A percentile compares a stretch with the other conserved stretches of the same genome.
phyloP scores from a whole-genome alignment of 768 basidiomycete species.

The Leccinellum luteum region DNA sequence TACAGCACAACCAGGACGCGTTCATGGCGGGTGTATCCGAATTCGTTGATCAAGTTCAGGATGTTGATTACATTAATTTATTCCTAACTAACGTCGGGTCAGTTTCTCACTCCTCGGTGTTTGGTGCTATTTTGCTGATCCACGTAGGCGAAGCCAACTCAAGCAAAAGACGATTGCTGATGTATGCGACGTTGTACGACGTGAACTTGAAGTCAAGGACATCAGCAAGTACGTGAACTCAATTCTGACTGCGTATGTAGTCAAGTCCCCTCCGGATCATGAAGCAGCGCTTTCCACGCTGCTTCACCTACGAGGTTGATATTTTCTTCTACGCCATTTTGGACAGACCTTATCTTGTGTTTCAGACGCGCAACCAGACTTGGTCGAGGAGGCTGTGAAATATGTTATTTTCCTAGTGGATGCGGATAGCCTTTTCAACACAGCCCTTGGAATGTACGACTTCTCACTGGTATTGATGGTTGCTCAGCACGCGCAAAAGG shows the following conservation, averaged over 20 bases:
- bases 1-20: slow-evolving; percentile 68
- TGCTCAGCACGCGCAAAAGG: slow-evolving; percentile 96
- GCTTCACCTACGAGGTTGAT: slow-evolving; percentile 71
- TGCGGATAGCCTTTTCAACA: slow-evolving; percentile 86
- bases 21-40: slow-evolving; percentile 61
- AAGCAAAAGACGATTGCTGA: slow-evolving; percentile 56
- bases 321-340: neutral
- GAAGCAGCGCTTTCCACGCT: slow-evolving; percentile 79
- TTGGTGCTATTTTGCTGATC: slow-evolving; percentile 1
- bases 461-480: slow-evolving; percentile 94
- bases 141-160: slow-evolving; percentile 55
- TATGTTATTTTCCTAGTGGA: slow-evolving; percentile 98
- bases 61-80: slow-evolving; percentile 90
- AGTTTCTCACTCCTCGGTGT: slow-evolving; percentile 18
- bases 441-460: slow-evolving; percentile 98
- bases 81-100: slow-evolving; percentile 87
- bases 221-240: slow-evolving; percentile 83
- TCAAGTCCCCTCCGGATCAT: slow-evolving; percentile 88
- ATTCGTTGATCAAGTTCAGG: slow-evolving; percentile 83
- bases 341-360: neutral
- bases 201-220: slow-evolving; percentile 68
- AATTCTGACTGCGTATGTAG: slow-evolving; percentile 88
- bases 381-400: slow-evolving; percentile 96
- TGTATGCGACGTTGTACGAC: slow-evolving; percentile 76
- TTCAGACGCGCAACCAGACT: slow-evolving; percentile 49